phyloP scores from a whole-genome alignment of 176 grass and related monocot species.

The Pontederia paniculata region DNA sequence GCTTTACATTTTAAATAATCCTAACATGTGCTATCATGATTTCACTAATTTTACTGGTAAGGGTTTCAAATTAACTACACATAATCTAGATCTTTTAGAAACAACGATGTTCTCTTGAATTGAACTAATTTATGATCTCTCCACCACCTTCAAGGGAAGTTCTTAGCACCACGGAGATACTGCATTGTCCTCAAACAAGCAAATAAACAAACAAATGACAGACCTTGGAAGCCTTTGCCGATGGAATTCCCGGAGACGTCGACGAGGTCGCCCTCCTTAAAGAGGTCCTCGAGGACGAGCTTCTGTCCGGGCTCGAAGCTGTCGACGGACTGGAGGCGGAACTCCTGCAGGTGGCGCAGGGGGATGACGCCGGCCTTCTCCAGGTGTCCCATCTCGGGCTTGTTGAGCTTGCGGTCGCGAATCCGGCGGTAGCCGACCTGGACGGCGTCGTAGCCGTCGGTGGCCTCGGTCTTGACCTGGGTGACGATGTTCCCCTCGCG shows the following conservation, averaged over 20 bases:
- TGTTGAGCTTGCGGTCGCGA: constrained; percentile 80
- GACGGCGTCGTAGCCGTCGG: constrained; percentile 80
- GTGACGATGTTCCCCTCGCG: constrained; percentile 75
- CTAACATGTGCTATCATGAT: too few relatives aligned
- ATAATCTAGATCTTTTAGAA: too few relatives aligned
- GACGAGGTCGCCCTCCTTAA: constrained; percentile 87
- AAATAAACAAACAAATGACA: background rate
- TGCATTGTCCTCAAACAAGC: too few relatives aligned
- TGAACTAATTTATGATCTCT: too few relatives aligned
- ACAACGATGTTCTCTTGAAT: too few relatives aligned
- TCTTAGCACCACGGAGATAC: too few relatives aligned
- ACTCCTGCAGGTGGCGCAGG: constrained; percentile 80
- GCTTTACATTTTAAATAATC: too few relatives aligned
- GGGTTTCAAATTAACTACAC: too few relatives aligned
- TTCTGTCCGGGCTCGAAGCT: constrained; percentile 56
- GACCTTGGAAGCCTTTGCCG: constrained; percentile 98
- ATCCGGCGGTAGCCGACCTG: constrained; percentile 88
- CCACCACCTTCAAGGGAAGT: too few relatives aligned
- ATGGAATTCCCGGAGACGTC: constrained; percentile 84
- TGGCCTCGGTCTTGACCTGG: constrained; percentile 70
- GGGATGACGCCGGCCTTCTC: constrained; percentile 71
- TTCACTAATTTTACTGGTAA: too few relatives aligned
- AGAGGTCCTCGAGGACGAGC: constrained; percentile 57
- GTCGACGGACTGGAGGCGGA: constrained; percentile 57
- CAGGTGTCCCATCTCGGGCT: constrained; percentile 84